phyloP scores from a whole-genome alignment of 108 stramenopile genomes.

The Craspedostauros australis region DNA sequence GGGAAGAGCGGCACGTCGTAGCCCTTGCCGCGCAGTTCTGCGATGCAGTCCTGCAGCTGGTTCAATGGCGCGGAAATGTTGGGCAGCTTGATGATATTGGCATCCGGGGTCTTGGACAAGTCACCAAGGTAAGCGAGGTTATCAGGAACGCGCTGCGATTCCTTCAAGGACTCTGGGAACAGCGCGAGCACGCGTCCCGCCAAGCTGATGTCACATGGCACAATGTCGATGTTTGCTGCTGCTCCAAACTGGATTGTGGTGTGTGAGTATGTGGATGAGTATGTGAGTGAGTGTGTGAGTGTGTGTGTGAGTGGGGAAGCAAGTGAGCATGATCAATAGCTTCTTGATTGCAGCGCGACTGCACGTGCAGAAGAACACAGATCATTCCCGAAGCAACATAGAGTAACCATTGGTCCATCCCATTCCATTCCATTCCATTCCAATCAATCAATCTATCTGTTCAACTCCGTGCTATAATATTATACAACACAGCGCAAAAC shows the following conservation, averaged over 20 bases:
- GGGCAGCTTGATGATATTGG: slow-evolving; percentile 77
- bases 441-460: neutral
- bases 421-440: neutral
- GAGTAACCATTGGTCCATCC: neutral
- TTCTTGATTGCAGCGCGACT: too few relatives aligned
- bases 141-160: slow-evolving; percentile 79
- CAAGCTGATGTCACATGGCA: slow-evolving; percentile 81
- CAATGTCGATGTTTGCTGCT: slow-evolving; percentile 62
- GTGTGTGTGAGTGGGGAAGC: neutral
- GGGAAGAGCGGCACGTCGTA: slow-evolving; percentile 90
- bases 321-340: slow-evolving; percentile 3
- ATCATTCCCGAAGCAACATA: neutral
- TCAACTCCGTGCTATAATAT: neutral
- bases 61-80: slow-evolving; percentile 83
- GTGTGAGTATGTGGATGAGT: neutral
- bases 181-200: slow-evolving; percentile 80
- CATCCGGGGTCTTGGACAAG: slow-evolving; percentile 73
- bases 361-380: neutral
- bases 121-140: slow-evolving; percentile 81
- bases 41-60: slow-evolving; percentile 84
- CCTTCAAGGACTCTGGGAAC: slow-evolving; percentile 75
- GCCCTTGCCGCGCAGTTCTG: slow-evolving; percentile 85
- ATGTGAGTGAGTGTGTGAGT: neutral
- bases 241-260: slow-evolving; percentile 56
- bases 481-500: slow-evolving; percentile 2